Conservation (phyloP, 148 eudicot species). For the Cornus controversa region DNA sequence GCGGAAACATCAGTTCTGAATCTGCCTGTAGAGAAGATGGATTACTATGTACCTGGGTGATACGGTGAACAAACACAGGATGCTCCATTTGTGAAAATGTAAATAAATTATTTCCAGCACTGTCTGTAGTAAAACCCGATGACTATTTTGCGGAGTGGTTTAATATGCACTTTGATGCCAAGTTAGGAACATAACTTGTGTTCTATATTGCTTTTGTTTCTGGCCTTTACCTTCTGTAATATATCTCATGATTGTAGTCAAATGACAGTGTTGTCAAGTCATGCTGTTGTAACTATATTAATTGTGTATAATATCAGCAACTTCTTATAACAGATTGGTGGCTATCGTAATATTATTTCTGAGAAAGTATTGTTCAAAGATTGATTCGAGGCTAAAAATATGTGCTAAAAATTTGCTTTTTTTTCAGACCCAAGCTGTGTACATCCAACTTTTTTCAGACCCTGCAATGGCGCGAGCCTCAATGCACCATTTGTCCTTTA, state of each 20-base stretch:
- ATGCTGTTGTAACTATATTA: background rate
- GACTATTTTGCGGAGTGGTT: no score
- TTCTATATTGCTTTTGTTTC: background rate
- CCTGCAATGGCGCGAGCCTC: no score
- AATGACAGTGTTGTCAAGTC: background rate
- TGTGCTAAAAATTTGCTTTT: no score
- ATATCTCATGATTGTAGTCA: background rate
- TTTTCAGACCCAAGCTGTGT: no score
- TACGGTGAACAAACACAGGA: background rate
- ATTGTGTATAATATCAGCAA: background rate
- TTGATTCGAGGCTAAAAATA: no score
- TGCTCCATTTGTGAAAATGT: conserved; percentile 6
- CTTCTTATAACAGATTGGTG: background rate
- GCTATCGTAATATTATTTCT: no score
- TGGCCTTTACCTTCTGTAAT: conserved; percentile 1
- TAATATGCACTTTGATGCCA: background rate
- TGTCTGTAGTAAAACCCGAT: no score
- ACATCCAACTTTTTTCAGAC: no score
- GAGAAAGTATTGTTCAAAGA: no score
- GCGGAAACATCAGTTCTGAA: conserved; percentile 83
- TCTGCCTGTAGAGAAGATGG: conserved; percentile 88
- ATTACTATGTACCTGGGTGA: conserved; percentile 83
- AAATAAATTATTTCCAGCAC: background rate
- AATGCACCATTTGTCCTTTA: no score
- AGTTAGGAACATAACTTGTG: background rate